Evolutionary conservation across 495 filamentous ascomycete species (phyloP), one percentile per base, ranked within the genome.

Genomic region (Penicillium ochrochloron): DNA sequence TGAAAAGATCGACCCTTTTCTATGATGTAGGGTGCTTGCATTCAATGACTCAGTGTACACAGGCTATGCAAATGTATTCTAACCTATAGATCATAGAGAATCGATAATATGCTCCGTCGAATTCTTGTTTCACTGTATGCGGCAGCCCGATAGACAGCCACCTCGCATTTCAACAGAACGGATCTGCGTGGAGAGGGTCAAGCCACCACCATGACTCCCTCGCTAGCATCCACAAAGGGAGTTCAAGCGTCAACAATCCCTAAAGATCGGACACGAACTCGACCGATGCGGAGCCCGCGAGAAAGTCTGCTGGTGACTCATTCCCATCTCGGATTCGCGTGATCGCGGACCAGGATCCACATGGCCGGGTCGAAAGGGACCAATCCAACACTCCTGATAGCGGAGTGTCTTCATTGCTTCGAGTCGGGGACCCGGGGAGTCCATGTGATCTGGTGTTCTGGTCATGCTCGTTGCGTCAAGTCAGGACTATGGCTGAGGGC

Each of bases 381-480:
- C 80, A 82, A 81, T 82, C 77, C 77, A 61, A 75, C 74, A 68
- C 62, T 60, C 55, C 41, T 33, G 6, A 19, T 42, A 35, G 31
- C 15, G 57, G 57, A 52, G 58, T 64, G 75, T 75, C 73, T 80
- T 82, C 80, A 81, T 82, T 82, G 80, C 73, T 82, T 57, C 80
- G 75, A 82, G 80, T 80, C 80, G 65, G 62, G 69, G 69, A 76
- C 76, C 75, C 74, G 72, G 61, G 44, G 59, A 25, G 31, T 66
- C 75, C 73, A 71, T 73, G 73, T 68, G 71, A 67, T 66, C 66
- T 68, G 75, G 73, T 68, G 73, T 73, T 73, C 72, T 59, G 35
- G 39, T 58, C 39, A 44, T 41, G 56, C 56, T 56, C 50, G 50
- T 35, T 17, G 41, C 44, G 72, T 62, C 61, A 60, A 34, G 34